Conservation (phyloP, 306 rosid species). For the Prunus mira region DNA sequence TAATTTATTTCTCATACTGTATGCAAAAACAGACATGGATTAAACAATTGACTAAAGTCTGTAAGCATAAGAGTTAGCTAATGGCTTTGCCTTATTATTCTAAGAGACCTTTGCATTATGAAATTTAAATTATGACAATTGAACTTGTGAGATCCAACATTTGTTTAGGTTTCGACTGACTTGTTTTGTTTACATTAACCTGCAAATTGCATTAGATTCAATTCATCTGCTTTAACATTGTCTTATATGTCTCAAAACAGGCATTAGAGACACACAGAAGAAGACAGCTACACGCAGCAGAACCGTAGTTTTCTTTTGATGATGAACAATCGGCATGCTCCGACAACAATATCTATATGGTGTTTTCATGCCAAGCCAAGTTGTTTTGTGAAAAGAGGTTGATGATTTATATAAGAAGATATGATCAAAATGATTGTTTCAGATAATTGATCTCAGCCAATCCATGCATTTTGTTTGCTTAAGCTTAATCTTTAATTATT, state of each 20-base stretch:
- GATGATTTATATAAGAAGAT: no score
- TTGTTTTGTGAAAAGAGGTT: background rate
- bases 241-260: background rate
- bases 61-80: background rate
- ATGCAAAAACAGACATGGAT: background rate
- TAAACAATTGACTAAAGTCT: background rate
- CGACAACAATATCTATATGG: background rate
- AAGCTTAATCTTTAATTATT: no score
- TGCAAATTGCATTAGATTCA: background rate
- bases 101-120: background rate
- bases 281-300: background rate
- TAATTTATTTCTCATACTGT: background rate
- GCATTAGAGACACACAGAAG: background rate
- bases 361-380: background rate
- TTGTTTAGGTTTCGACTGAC: background rate
- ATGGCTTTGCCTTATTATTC: background rate
- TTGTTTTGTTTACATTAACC: background rate
- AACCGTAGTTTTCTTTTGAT: background rate
- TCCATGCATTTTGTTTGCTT: no score
- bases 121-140: background rate
- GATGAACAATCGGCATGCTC: background rate
- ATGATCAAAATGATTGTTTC: no score
- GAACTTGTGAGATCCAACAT: background rate
- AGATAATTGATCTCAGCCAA: no score
- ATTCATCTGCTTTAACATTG: background rate